Evolutionary conservation across 208 protist genomes (phyloP).

Genomic region (Crithidia sp.): DNA sequence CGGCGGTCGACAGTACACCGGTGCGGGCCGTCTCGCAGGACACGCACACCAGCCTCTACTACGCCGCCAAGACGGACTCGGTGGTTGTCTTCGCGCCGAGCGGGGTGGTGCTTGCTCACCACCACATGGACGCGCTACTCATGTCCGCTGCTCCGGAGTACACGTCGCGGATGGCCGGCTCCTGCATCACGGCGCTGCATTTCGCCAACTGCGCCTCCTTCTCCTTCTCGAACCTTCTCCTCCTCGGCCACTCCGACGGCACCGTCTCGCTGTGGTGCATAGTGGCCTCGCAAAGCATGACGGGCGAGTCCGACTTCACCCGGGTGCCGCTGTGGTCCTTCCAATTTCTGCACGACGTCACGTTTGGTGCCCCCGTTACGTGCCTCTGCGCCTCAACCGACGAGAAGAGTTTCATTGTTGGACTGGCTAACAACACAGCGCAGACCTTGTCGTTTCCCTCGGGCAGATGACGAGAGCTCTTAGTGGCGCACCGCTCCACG

Average conservation of each 20-base stretch:
- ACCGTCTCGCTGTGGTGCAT: slow-evolving; percentile 35
- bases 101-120: slow-evolving; percentile 43
- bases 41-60: slow-evolving; percentile 36
- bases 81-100: slow-evolving; percentile 44
- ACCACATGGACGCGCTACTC: slow-evolving; percentile 33
- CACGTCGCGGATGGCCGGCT: slow-evolving; percentile 17
- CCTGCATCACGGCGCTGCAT: slow-evolving; percentile 26
- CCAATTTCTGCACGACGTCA: slow-evolving; percentile 27
- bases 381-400: slow-evolving; percentile 16
- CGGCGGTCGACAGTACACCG: slow-evolving; percentile 29
- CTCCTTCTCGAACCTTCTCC: slow-evolving; percentile 24
- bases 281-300: slow-evolving; percentile 24
- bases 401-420: slow-evolving; percentile 28
- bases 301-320: slow-evolving; percentile 2
- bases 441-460: slow-evolving; percentile 22
- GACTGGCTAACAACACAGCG: slow-evolving; percentile 24
- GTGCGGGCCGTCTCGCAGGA: slow-evolving; percentile 43
- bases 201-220: slow-evolving; percentile 34
- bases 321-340: slow-evolving; percentile 33
- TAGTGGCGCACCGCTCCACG: background rate
- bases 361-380: slow-evolving; percentile 27
- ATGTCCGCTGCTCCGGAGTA: slow-evolving; percentile 18
- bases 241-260: slow-evolving; percentile 31
- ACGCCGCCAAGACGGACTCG: slow-evolving; percentile 40
- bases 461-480: slow-evolving; percentile 14